Base-by-base conservation (phyloP, 495 filamentous ascomycete genomes). In the Daldinia caldariorum region DNA sequence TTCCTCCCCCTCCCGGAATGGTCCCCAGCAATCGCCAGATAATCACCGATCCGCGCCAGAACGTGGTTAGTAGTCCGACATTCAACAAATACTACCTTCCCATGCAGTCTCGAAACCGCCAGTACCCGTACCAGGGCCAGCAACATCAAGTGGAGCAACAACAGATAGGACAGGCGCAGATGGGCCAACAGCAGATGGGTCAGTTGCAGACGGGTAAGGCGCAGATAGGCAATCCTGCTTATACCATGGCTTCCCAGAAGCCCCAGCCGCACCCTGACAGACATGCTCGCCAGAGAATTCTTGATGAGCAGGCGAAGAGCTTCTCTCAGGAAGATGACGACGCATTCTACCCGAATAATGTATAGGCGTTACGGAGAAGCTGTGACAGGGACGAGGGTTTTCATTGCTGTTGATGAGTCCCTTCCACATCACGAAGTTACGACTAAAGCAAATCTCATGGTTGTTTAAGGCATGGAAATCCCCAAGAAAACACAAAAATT, bases 321-420 rank as follows among this genome's bases (percentile, higher is more conserved):
- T 69, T 69, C 26, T 43, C 39, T 26, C 35, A 54, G n/a, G 66
- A 69, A 8, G 66, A 69, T 22, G 66, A 69, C 14, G 60, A 54
- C 6, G 34, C 34, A 0, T 70, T 70, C 49, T 70, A 70, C 50
- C 67, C 67, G 0, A 35, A 64, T 4, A 20, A 31, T 1, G 34
- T 53, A 10, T 66, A 59, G 41, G 37, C 4, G 18, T 47, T 22
- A 22, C 18, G 0, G 18, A 47, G 16, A 13, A 22, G 8, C 9
- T 3, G 18, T 22, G 12, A 18, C 20, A 22, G 43, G 16, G 43
- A 22, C 20, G 9, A 8, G 16, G 43, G 16, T 47, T 20, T 22
- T 6, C 16, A 13, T 10, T 16, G 7, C 9, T 20, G 18, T 10
- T 47, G 1, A 20, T 22, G 22, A 22, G 10, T 20, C 43, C 18